These are phyloP conservation scores for Hypoxylon sp. DNA, from an alignment of 2,329 filamentous ascomycete species.

Conservation along the genomic window DNA sequence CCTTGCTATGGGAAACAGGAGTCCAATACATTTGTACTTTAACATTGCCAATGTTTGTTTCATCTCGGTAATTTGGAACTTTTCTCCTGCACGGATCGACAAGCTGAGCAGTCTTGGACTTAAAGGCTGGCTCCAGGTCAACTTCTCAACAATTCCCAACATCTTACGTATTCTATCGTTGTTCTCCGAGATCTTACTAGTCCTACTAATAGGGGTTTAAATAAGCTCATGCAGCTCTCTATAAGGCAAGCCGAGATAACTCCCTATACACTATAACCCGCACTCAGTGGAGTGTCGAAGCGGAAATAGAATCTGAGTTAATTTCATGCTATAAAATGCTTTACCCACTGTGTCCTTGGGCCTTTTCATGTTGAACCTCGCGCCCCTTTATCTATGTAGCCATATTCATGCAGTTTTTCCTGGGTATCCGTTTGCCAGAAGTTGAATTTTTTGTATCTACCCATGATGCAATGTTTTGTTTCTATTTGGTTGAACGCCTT, in stretches of 20 bases:
- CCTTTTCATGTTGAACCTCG: conserved; percentile 43
- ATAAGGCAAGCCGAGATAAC: neutral
- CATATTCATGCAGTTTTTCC: conserved; percentile 33
- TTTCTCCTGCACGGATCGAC: conserved; percentile 27
- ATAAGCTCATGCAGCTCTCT: neutral
- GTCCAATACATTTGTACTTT: conserved; percentile 3
- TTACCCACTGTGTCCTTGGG: conserved; percentile 27
- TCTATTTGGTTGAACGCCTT: conserved; percentile 28
- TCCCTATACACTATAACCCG: conserved; percentile 16
- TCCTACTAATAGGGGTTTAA: neutral
- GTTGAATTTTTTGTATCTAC: conserved; percentile 43
- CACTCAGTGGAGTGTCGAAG: conserved; percentile 4
- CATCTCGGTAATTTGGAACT: conserved; percentile 20
- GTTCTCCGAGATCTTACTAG: neutral
- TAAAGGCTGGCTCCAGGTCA: neutral
- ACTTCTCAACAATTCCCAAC: neutral
- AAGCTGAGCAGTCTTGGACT: neutral
- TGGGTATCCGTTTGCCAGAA: conserved; percentile 36
- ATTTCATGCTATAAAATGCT: conserved; percentile 25
- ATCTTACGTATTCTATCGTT: neutral
- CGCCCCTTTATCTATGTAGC: conserved; percentile 40
- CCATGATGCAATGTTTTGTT: conserved; percentile 26
- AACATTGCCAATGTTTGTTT: conserved; percentile 27
- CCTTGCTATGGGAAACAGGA: conserved; percentile 1
- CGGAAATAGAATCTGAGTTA: conserved; percentile 7